Base-by-base conservation (phyloP, 176 grass and related monocot species). In the Luzula sylvatica region DNA sequence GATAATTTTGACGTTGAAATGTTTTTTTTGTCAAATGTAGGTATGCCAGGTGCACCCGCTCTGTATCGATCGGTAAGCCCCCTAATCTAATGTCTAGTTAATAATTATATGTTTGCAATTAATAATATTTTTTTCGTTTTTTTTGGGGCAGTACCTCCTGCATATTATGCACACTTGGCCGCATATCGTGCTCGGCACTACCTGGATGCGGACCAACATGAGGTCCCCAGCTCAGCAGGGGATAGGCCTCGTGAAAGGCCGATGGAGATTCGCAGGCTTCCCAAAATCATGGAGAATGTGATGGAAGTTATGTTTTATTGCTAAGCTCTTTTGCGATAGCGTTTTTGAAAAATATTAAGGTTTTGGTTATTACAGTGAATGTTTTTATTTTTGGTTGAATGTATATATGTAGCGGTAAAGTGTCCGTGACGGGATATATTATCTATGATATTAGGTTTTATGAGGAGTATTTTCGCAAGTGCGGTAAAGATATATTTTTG, bases 231-330 rank as follows among this genome's bases (percentile, higher is more conserved):
- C 12, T 71, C 78, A 15, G 23, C 29, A 30, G 47, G 41, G 3
- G 23, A 55, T n/a, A 19, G 50, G 17, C 61, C 70, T 5, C 78
- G 63, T 3, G 75, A 79, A 50, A 66, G 21, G 2, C 68, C 82
- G 59, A 55, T 69, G 18, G 59, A 56, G 26, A 67, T 94, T 17
- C 75, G 65, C 0, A 60, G 76, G 13, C 88, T 94, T 24, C 88
- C 88, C 4, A 55, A 38, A 26, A 77, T 87, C 20, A 87, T 77
- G 53, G 79, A 94, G 5, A 85, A 78, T 14, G 76, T 92, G 29
- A 81, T 81, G 68, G 65, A 77, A 15, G 86, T 85, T 7, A 92
- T 92, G 86, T 92, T 92, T 61, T 92, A 84, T 54, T 85, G 86
- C 55, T 85, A 65, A 87, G 26, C n/a, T n/a, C n/a, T n/a, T n/a